phyloP scores from a whole-genome alignment of 2,329 filamentous ascomycete species.

The Colletotrichum musicola region DNA sequence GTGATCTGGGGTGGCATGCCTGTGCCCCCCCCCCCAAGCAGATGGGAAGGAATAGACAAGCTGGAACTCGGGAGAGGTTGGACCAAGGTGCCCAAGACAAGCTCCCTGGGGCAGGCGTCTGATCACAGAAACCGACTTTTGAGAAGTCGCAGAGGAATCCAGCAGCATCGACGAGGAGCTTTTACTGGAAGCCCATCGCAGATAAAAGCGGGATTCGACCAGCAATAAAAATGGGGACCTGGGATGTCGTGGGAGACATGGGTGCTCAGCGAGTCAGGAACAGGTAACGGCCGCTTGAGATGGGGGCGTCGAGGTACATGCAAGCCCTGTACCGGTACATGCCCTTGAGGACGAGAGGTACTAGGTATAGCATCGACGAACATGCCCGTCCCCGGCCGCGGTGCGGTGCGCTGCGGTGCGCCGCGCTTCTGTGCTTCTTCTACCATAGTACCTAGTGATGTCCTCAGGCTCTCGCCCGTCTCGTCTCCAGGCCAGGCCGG shows the following conservation, averaged over 20 bases:
- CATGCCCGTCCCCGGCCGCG: background rate
- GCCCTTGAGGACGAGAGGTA: background rate
- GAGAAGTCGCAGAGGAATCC: slow-evolving; percentile 31
- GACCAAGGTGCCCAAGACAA: slow-evolving; percentile 36
- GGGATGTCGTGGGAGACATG: slow-evolving; percentile 22
- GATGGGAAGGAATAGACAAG: slow-evolving; percentile 5
- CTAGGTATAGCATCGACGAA: background rate
- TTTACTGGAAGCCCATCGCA: slow-evolving; percentile 34
- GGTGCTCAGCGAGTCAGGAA: slow-evolving; percentile 38
- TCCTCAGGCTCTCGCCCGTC: background rate
- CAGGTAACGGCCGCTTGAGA: slow-evolving; percentile 38
- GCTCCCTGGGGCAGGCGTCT: slow-evolving; percentile 28
- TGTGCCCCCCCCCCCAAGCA: background rate
- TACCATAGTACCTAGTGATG: too few species aligned
- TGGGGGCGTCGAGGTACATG: slow-evolving; percentile 27
- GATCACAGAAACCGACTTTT: slow-evolving; percentile 37
- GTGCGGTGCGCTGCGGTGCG: too few species aligned
- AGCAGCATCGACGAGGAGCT: slow-evolving; percentile 24
- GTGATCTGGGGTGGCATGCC: slow-evolving; percentile 38
- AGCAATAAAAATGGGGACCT: slow-evolving; percentile 28
- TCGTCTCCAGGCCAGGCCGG: background rate
- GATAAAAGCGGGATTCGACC: slow-evolving; percentile 37
- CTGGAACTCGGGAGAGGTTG: slow-evolving; percentile 8
- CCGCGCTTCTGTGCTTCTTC: too few species aligned
- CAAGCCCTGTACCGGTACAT: slow-evolving; percentile 35